These are phyloP conservation scores for Sporothrix euskadiensis DNA, from an alignment of 2,329 filamentous ascomycete species.

Conservation along the genomic window DNA sequence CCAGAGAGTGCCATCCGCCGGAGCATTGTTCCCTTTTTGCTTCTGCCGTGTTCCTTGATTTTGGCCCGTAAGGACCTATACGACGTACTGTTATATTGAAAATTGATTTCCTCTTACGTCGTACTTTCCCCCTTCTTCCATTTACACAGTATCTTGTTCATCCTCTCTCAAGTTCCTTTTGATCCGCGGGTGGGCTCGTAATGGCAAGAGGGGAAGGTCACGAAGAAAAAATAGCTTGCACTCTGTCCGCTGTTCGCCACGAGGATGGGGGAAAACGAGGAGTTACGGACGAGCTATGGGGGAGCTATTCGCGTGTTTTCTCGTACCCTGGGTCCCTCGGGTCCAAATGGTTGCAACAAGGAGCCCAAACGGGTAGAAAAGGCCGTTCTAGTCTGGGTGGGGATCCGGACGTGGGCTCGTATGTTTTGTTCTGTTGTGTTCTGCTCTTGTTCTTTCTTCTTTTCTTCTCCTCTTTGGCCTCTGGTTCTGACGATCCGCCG, in stretches of 20 bases:
- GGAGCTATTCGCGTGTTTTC: neutral
- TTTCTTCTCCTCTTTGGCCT: no score
- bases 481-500: neutral
- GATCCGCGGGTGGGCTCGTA: slow-evolving; percentile 4
- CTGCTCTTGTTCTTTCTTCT: no score
- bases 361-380: neutral
- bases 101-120: neutral
- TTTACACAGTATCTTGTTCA: neutral
- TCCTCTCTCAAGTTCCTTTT: neutral
- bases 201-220: slow-evolving; percentile 1
- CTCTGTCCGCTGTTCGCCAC: neutral
- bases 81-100: neutral
- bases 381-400: neutral
- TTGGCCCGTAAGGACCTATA: no score
- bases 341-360: neutral
- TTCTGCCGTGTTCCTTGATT: neutral
- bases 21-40: neutral
- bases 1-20: neutral
- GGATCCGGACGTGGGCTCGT: neutral
- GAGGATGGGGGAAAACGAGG: slow-evolving; percentile 10
- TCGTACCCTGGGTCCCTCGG: neutral
- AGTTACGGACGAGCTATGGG: slow-evolving; percentile 17
- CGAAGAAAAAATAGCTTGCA: neutral
- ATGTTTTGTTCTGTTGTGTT: neutral
- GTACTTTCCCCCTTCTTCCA: neutral